Conservation (phyloP, 129 eudicot genomes). For the Chrysanthemum lavandulifolium region DNA sequence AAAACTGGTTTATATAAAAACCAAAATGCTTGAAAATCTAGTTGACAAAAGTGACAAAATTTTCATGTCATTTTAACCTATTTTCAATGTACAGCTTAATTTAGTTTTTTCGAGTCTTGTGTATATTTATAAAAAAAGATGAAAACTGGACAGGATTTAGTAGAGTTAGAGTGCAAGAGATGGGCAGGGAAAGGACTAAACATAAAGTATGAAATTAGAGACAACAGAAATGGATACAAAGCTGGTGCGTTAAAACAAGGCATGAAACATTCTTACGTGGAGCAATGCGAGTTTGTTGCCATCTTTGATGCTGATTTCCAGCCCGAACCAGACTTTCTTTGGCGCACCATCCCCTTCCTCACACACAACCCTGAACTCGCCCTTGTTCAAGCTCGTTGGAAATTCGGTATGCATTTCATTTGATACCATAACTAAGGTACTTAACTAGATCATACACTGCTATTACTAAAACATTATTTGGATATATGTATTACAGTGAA, state of each 20-base stretch:
- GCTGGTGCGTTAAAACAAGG: constrained; percentile 90
- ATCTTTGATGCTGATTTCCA: constrained; percentile 94
- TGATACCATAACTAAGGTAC: neutral
- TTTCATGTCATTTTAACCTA: neutral
- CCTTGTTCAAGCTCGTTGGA: constrained; percentile 95
- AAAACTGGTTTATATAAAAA: neutral
- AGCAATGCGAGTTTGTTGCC: constrained; percentile 74
- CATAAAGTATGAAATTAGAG: constrained; percentile 77
- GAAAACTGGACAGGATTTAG: constrained; percentile 49
- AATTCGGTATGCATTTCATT: constrained; percentile 50
- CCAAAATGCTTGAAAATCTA: no score
- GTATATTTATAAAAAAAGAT: no score
- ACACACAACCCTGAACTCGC: constrained; percentile 71
- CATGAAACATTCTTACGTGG: constrained; percentile 66
- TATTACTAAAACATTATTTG: neutral
- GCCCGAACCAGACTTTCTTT: constrained; percentile 71
- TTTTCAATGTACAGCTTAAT: neutral
- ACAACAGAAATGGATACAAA: constrained; percentile 78
- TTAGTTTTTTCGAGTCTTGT: neutral
- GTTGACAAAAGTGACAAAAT: no score
- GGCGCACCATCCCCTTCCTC: constrained; percentile 75
- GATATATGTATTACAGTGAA: constrained; percentile 52
- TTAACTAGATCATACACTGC: no score
- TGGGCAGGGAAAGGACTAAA: constrained; percentile 88
- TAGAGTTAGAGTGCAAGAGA: constrained; percentile 70